Base-by-base conservation (phyloP, 1,284 basidiomycete species). In the Amylostereum areolatum region DNA sequence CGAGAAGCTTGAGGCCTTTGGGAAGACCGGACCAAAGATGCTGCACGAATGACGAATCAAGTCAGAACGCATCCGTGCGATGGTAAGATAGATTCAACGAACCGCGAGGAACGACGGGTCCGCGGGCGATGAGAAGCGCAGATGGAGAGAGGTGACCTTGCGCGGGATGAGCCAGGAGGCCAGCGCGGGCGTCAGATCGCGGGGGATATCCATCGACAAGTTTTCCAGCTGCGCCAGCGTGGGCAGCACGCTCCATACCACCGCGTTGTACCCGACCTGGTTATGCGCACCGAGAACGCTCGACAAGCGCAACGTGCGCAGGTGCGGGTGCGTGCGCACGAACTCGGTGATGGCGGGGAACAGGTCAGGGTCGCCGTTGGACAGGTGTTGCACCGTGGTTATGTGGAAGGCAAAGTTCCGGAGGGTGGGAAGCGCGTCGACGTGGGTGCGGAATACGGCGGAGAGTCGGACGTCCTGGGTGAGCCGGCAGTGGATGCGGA, bases 291-390 rank as follows among this genome's bases (percentile, higher is more conserved):
- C 64, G 43, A 74, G 71, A 24, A 73, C 69, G n/a, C 69, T 67
- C 10, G 74, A 71, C 7, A 79, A 74, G 44, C 74, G 69, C 35
- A 86, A 70, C 1, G 75, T 75, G 29, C 68, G 68, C 34, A 87
- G 63, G 36, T 75, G 63, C n/a, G 64, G 65, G 36, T 81, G 68
- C n/a, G 75, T 75, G 6, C 80, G 73, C 29, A 87, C 65, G 60
- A 87, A 85, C 33, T 81, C 81, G 3, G 79, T 72, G 42, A 87
- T 72, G 5, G 84, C 74, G 3, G 81, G 82, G 67, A 85, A 83
- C 3, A 87, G 68, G 54, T 81, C 81, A 12, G 72, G 67, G 58
- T 85, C 83, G 29, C 66, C 62, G 12, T 34, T 27, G 24, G n/a
- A 24, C 33, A n/a, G 8, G 74, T 66, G 31, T 75, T 66, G 51